Evolutionary conservation across 1,284 basidiomycete species (phyloP).

Genomic region (Entoloma clypeatum): DNA sequence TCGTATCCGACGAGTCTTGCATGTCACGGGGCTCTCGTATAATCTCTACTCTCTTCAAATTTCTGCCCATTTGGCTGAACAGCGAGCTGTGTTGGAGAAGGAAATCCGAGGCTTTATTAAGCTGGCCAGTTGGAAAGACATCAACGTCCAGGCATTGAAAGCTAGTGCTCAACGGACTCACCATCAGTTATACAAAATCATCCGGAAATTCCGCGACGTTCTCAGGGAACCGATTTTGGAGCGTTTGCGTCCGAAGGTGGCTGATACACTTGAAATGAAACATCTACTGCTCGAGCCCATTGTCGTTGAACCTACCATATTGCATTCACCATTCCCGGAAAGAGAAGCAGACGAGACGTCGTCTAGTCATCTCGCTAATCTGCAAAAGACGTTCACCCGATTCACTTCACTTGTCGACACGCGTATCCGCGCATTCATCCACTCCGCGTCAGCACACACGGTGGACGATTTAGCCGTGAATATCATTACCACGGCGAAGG

Average conservation of each 20-base stretch:
- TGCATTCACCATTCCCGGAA: constrained; percentile 13
- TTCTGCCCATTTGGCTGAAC: constrained; percentile 47
- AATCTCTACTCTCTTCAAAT: constrained; percentile 57
- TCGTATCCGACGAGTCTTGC: constrained; percentile 62
- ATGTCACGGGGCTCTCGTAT: constrained; percentile 68
- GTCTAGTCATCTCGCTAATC: constrained; percentile 37
- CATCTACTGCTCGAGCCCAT: constrained; percentile 13
- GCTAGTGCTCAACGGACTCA: constrained; percentile 92
- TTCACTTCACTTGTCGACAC: constrained; percentile 43
- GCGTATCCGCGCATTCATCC: constrained; percentile 42
- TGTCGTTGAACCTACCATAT: constrained; percentile 8
- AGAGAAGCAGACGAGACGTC: constrained; percentile 9
- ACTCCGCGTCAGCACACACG: constrained; percentile 31
- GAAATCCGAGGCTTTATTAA: constrained; percentile 87
- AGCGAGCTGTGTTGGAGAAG: constrained; percentile 70
- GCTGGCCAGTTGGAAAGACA: constrained; percentile 97
- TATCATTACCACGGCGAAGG: constrained; percentile 68
- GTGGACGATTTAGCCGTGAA: constrained; percentile 71
- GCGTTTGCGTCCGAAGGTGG: constrained; percentile 37
- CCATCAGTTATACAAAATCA: constrained; percentile 85
- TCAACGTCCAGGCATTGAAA: constrained; percentile 93
- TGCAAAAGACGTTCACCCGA: constrained; percentile 44
- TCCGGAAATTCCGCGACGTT: constrained; percentile 90
- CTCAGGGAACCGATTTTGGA: constrained; percentile 69
- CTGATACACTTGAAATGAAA: constrained; percentile 35